Evolutionary conservation across 345 rosid genomes (phyloP), one percentile per base, ranked within the genome.

Genomic region (Syzygium grande): DNA sequence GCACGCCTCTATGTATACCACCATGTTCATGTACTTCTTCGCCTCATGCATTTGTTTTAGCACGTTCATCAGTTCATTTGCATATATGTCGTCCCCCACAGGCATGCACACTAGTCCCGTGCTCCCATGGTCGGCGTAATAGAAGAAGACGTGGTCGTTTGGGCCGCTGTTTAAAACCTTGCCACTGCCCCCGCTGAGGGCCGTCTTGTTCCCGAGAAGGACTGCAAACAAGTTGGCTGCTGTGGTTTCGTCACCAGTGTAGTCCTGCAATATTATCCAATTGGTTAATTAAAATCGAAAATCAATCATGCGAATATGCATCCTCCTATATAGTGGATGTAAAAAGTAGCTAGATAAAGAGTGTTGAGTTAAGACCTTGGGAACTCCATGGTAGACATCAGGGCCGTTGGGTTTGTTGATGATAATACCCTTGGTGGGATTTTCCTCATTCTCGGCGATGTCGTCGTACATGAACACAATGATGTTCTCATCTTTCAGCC

Each of bases 381-480:
- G 96, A 83, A 96, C 96, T 84, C 94, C 95, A 5, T 86, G 12
- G 85, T 96, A 96, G 80, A 96, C 96, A 90, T 96, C 92, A 2
- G 73, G 27, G 19, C 96, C 97, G 43, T 90, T 7, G 3, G 97
- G 97, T 25, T 89, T 90, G 90, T 96, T 96, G 86, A 95, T 90
- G 88, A 96, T 85, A 84, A 91, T 86, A 11, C 98, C 98, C 55
- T 94, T 96, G 87, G 92, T 93, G 2, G 98, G 98, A 86, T 95
- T 96, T 0, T 88, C 11, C 1, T 25, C 3, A 41, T 86, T 27
- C 58, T 89, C 86, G 2, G 98, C 98, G 17, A 96, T 94, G 86
- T 95, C 98, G 89, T 95, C 98, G 61, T 95, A 93, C 98, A 96
- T 95, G 92, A 96, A 94, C 56, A 96, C 97, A 21, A 95, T 90